Percentiles rank a stretch among this genome's conserved stretches.
Conservation (phyloP, 2,329 filamentous ascomycete species). For the Dactylellina cionopaga region DNA sequence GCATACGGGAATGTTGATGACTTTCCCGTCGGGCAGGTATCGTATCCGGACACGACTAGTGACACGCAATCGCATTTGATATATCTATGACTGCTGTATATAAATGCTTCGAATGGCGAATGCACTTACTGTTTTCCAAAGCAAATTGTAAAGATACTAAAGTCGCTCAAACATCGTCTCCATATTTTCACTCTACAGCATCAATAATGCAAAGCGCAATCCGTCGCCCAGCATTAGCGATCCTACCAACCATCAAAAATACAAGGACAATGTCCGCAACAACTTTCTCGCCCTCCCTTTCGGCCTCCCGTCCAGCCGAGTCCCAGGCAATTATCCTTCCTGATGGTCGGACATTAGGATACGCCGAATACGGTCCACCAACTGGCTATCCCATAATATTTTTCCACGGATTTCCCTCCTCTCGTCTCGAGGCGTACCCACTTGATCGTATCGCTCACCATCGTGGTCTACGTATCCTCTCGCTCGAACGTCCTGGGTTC, state of each 20-base stretch:
- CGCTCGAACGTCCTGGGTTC: conserved; percentile 63
- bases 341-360: conserved; percentile 62
- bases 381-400: conserved; percentile 58
- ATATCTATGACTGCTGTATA: no score
- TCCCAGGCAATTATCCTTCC: conserved; percentile 59
- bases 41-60: no score
- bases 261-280: background rate
- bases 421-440: conserved; percentile 60
- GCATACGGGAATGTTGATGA: no score
- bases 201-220: background rate
- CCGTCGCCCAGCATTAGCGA: no score
- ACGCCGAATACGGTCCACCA: conserved; percentile 61
- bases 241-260: background rate
- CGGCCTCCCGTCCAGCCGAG: conserved; percentile 6
- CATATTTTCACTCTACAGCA: no score
- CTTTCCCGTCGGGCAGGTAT: no score
- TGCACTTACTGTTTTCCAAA: no score
- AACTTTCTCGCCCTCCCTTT: no score
- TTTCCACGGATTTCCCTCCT: conserved; percentile 63
- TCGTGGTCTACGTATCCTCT: conserved; percentile 59
- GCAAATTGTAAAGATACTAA: no score
- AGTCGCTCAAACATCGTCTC: no score
- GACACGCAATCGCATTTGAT: no score
- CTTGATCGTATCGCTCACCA: conserved; percentile 57
- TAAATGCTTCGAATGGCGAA: no score